phyloP scores from a whole-genome alignment of 228 moss, liverwort and hornwort species.

The Sphagnum magellanicum region DNA sequence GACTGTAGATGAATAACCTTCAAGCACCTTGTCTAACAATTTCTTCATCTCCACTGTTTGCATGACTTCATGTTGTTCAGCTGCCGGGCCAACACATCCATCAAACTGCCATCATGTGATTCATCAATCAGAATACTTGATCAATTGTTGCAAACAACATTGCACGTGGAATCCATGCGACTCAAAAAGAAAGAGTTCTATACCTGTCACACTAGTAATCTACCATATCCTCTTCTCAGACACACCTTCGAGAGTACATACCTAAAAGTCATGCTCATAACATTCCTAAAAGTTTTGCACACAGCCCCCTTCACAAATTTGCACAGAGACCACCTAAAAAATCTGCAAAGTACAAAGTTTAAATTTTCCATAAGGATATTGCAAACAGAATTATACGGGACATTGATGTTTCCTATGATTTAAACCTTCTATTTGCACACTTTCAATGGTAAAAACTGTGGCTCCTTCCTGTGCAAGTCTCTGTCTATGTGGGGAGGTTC shows the following conservation, averaged over 20 bases:
- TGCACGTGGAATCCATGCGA: neutral
- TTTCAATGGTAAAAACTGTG: no score
- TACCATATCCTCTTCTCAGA: neutral
- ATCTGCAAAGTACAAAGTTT: no score
- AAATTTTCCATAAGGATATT: no score
- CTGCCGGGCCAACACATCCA: slow-evolving; percentile 66
- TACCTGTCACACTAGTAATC: neutral
- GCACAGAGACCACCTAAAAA: no score
- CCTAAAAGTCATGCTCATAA: neutral
- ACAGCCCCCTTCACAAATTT: no score
- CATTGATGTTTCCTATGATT: no score
- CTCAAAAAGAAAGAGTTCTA: neutral
- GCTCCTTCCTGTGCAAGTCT: neutral
- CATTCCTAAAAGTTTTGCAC: neutral
- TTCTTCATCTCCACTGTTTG: slow-evolving; percentile 56
- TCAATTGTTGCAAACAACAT: neutral
- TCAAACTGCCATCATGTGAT: slow-evolving; percentile 53
- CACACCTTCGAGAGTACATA: neutral
- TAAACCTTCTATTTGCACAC: no score
- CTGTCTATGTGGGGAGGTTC: neutral
- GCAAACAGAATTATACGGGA: no score
- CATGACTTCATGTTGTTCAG: slow-evolving; percentile 65
- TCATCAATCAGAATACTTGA: neutral
- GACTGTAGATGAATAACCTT: slow-evolving; percentile 86
- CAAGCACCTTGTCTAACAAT: slow-evolving; percentile 68